Conservation (phyloP, 352 stramenopile genomes). For the Phytopythium ostracodes region DNA sequence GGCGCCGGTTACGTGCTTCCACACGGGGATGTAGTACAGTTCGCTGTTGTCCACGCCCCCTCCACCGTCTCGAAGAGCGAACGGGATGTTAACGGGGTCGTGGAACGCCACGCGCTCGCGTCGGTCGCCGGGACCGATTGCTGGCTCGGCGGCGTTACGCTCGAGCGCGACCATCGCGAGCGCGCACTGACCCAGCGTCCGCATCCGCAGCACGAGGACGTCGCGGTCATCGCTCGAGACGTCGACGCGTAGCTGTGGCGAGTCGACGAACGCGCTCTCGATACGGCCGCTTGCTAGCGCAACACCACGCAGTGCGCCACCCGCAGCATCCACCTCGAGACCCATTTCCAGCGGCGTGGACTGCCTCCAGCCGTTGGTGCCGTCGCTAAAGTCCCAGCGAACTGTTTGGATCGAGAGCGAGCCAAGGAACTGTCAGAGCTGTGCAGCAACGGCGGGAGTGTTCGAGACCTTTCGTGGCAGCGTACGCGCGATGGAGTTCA, state of each 20-base stretch:
- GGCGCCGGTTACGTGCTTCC: constrained; percentile 47
- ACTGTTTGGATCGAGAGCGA: constrained; percentile 17
- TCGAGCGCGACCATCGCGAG: constrained; percentile 51
- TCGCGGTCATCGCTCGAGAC: constrained; percentile 43
- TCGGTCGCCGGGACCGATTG: constrained; percentile 18
- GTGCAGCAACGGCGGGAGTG: too few species aligned
- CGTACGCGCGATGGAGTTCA: constrained; percentile 38
- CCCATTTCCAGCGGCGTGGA: constrained; percentile 64
- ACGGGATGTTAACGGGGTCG: constrained; percentile 52
- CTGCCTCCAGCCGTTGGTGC: constrained; percentile 53
- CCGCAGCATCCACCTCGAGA: constrained; percentile 46
- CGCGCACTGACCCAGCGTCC: constrained; percentile 52
- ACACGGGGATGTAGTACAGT: constrained; percentile 64
- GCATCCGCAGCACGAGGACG: constrained; percentile 56
- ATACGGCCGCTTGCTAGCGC: constrained; percentile 32
- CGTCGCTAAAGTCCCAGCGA: constrained; percentile 59
- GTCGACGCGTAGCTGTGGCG: constrained; percentile 49
- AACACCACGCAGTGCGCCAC: constrained; percentile 38
- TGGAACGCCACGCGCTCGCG: constrained; percentile 28
- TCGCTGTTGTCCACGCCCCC: constrained; percentile 22
- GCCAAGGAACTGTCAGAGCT: too few species aligned
- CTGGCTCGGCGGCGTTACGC: constrained; percentile 31
- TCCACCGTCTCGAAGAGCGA: constrained; percentile 25
- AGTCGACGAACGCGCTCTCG: constrained; percentile 49
- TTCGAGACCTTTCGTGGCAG: not conserved